These are phyloP conservation scores for Plasmodium sp. DNA, from an alignment of 169 alveolate genomes.

Conservation along the genomic window DNA sequence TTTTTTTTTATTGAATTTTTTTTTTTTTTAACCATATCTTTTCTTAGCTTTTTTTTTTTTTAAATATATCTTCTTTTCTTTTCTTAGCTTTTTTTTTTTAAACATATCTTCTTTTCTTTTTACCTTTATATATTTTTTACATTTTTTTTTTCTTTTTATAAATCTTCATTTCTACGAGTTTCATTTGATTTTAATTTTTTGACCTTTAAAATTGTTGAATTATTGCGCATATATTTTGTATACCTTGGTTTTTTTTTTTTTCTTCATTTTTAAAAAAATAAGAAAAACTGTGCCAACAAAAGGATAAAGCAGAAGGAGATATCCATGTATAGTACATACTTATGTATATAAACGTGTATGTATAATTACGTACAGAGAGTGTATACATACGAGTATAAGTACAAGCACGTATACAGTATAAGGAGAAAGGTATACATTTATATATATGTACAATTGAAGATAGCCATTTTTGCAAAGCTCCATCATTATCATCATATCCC, in stretches of 20 bases:
- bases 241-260: background rate
- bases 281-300: background rate
- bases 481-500: background rate
- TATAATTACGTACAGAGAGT: background rate
- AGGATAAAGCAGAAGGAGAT: background rate
- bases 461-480: background rate
- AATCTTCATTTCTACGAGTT: slow-evolving; percentile 6
- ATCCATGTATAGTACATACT: background rate
- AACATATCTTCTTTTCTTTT: background rate
- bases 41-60: background rate
- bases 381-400: background rate
- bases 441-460: background rate
- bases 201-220: background rate
- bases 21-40: background rate
- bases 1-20: background rate
- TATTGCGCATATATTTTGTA: background rate
- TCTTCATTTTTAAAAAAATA: background rate
- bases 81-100: background rate
- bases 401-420: slow-evolving; percentile 5
- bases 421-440: slow-evolving; percentile 4
- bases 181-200: slow-evolving; percentile 7
- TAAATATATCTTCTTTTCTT: background rate
- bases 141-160: slow-evolving; percentile 3
- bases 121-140: background rate
- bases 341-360: background rate